Conservation (phyloP, 1,284 basidiomycete species). For the Moesziomyces globuligerus region DNA sequence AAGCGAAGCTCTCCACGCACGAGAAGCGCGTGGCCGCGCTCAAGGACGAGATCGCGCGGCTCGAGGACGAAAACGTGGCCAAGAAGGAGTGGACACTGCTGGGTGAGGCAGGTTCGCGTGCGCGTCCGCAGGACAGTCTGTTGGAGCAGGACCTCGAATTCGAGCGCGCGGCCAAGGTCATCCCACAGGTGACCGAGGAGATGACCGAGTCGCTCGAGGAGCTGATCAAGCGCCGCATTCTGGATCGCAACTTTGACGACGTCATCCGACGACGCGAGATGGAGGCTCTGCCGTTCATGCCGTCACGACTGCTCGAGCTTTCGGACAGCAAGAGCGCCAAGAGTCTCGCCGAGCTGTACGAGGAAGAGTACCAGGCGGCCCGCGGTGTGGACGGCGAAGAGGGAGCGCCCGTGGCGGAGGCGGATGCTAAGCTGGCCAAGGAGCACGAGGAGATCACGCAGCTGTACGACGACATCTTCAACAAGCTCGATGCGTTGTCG, state of each 20-base stretch:
- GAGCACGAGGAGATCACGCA: slow-evolving; percentile 87
- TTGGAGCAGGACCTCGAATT: slow-evolving; percentile 95
- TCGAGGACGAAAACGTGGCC: slow-evolving; percentile 72
- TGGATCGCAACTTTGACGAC: slow-evolving; percentile 88
- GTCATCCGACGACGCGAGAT: slow-evolving; percentile 81
- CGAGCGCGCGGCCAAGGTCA: slow-evolving; percentile 84
- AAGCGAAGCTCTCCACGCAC: slow-evolving; percentile 69
- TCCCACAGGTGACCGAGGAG: slow-evolving; percentile 91
- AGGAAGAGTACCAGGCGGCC: slow-evolving; percentile 84
- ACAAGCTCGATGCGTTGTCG: slow-evolving; percentile 90
- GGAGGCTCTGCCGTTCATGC: slow-evolving; percentile 80
- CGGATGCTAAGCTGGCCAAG: slow-evolving; percentile 86
- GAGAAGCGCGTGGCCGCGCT: slow-evolving; percentile 71
- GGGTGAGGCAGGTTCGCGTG: slow-evolving; percentile 85
- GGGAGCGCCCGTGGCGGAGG: slow-evolving; percentile 74
- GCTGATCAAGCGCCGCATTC: slow-evolving; percentile 87
- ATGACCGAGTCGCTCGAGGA: slow-evolving; percentile 84
- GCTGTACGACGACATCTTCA: slow-evolving; percentile 85
- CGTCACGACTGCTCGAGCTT: slow-evolving; percentile 87
- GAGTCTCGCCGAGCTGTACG: slow-evolving; percentile 95
- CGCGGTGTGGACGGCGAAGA: slow-evolving; percentile 67
- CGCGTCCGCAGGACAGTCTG: slow-evolving; percentile 88
- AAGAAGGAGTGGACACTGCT: slow-evolving; percentile 88
- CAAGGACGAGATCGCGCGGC: slow-evolving; percentile 71
- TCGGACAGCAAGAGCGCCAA: slow-evolving; percentile 77